Conservation (phyloP, 768 basidiomycete genomes). For the Paxillus rubicundulus region DNA sequence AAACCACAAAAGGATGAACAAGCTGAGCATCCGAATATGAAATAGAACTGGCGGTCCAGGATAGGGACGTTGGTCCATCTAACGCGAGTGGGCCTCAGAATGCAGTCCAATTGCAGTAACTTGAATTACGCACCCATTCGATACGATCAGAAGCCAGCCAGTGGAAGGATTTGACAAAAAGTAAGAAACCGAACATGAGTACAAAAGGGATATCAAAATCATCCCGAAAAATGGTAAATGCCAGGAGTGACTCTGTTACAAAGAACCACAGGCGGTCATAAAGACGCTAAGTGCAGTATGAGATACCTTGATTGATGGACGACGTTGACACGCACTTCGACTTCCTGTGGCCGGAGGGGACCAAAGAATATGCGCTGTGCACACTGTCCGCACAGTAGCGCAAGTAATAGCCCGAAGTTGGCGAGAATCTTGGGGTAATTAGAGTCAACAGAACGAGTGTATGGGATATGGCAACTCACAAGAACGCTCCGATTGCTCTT, state of each 20-base stretch:
- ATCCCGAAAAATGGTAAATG: slow-evolving; percentile 96
- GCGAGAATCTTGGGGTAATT: slow-evolving; percentile 65
- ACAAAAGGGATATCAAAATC: slow-evolving; percentile 92
- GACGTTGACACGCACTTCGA: slow-evolving; percentile 63
- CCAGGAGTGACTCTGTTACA: slow-evolving; percentile 92
- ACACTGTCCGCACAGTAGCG: slow-evolving; percentile 71
- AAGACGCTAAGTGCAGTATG: slow-evolving; percentile 62
- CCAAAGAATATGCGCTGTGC: slow-evolving; percentile 93
- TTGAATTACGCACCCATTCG: slow-evolving; percentile 74
- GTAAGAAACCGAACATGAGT: slow-evolving; percentile 89
- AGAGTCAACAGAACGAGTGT: slow-evolving; percentile 1
- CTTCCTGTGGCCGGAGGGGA: slow-evolving; percentile 76
- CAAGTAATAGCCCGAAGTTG: slow-evolving; percentile 82
- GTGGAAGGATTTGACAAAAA: slow-evolving; percentile 97
- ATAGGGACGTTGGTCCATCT: slow-evolving; percentile 98
- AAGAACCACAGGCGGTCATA: slow-evolving; percentile 98
- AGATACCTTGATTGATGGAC: neutral
- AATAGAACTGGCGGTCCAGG: slow-evolving; percentile 81
- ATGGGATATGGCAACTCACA: slow-evolving; percentile 44
- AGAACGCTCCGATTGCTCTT: slow-evolving; percentile 91
- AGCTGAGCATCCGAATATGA: slow-evolving; percentile 74
- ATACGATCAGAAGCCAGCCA: slow-evolving; percentile 95
- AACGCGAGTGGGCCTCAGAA: slow-evolving; percentile 6
- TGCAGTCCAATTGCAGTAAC: neutral
- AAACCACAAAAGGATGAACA: slow-evolving; percentile 73